Evolutionary conservation across 805 yeast genomes (phyloP), one percentile per base, ranked within the genome.

Genomic region (Hemisphaericaspora nanyangensis): DNA sequence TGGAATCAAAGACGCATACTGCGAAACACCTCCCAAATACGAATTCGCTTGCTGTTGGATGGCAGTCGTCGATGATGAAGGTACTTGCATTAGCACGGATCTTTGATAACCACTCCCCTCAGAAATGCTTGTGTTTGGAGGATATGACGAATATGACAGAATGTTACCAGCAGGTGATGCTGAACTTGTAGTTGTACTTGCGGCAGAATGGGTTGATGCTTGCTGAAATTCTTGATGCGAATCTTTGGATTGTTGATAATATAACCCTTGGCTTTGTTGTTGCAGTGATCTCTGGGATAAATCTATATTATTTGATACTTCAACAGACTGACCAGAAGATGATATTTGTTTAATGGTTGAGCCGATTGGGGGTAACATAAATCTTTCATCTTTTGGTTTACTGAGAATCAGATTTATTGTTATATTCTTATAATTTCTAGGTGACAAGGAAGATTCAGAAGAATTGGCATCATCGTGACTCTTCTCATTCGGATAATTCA

Each of bases 341-440:
- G 35, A 32, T 7, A 32, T 6, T 4, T 20, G 34, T 25, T 25
- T 35, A 19, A 41, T 27, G 7, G 41, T 16, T 3, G 37, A 30
- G 6, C 25, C 40, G 6, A 34, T 15, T 11, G 40, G 34, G 8
- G 46, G 43, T 26, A 38, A 13, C 17, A 24, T 34, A 4, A 24
- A 26, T 20, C 26, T 29, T 17, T 28, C 34, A 24, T 28, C 37
- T 10, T 35, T 35, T n/a, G 30, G 27, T 11, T 25, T 35, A 10
- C 38, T 44, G 7, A 48, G 31, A 18, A 48, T 46, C 48, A 46
- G 50, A 16, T 42, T 43, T 10, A 48, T 46, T 11, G 52, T 42
- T 16, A 48, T 48, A 42, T 39, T 40, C 39, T 44, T 49, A 28
- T 35, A 40, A 31, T 26, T 37, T 5, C 22, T 12, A n/a, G 40